A percentile compares a stretch with the other conserved stretches of the same genome.
Evolutionary conservation across 1,284 basidiomycete species (phyloP).

Genomic region (Ganoderma multipileum): DNA sequence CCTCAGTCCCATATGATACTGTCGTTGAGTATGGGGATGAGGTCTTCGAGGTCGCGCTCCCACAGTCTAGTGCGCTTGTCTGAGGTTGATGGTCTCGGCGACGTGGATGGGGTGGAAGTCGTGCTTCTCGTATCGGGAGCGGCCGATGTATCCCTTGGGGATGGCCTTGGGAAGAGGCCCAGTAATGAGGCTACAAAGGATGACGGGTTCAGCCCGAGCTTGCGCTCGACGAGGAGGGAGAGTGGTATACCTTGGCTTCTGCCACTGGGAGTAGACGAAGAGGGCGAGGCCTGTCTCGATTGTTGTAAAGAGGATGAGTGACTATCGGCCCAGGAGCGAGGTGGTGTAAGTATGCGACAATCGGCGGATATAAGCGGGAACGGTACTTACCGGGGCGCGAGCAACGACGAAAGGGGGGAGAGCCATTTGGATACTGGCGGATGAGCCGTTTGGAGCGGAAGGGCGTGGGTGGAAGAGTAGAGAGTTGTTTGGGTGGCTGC

Average conservation of each 20-base stretch:
- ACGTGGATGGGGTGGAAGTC: slow-evolving; percentile 26
- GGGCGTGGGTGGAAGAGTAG: slow-evolving; percentile 14
- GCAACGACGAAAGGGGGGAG: slow-evolving; percentile 29
- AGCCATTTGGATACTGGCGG: slow-evolving; percentile 26
- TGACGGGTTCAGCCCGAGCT: neutral
- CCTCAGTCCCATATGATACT: slow-evolving; percentile 30
- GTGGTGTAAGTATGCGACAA: neutral
- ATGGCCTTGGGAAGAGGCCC: slow-evolving; percentile 37
- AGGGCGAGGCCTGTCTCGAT: slow-evolving; percentile 35
- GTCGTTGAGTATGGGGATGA: slow-evolving; percentile 29
- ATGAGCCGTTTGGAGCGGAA: slow-evolving; percentile 18
- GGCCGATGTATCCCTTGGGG: slow-evolving; percentile 36
- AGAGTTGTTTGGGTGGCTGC: slow-evolving; percentile 17
- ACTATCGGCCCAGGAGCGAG: slow-evolving; percentile 21
- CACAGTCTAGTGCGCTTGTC: slow-evolving; percentile 21
- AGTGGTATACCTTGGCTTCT: slow-evolving; percentile 34
- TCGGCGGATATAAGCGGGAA: neutral
- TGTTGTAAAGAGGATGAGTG: slow-evolving; percentile 35
- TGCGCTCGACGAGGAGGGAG: neutral
- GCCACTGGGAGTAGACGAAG: slow-evolving; percentile 35
- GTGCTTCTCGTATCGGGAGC: slow-evolving; percentile 31
- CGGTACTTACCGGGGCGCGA: slow-evolving; percentile 34
- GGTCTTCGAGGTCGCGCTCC: slow-evolving; percentile 23
- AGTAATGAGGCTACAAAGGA: slow-evolving; percentile 26
- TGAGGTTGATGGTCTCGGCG: slow-evolving; percentile 19